Percentiles rank a stretch among this genome's conserved stretches.
Evolutionary conservation across 2,329 filamentous ascomycete species (phyloP).

Genomic region (Penicillium sp.): DNA sequence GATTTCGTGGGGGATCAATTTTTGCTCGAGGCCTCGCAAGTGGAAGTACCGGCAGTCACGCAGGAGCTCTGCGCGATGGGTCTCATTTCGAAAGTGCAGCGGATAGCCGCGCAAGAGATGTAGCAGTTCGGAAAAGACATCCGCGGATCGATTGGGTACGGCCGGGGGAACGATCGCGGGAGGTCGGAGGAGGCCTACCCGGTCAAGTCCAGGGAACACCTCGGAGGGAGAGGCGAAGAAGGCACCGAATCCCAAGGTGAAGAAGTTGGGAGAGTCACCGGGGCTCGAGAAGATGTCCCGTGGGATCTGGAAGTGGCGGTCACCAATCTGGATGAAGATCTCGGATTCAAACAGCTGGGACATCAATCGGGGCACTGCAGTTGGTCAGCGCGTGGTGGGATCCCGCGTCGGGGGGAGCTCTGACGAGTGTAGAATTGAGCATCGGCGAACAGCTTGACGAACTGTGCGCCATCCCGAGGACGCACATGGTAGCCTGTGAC

Average conservation of each 20-base stretch:
- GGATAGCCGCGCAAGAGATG: slow-evolving; percentile 82
- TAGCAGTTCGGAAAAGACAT: slow-evolving; percentile 78
- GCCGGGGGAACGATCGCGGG: slow-evolving; percentile 81
- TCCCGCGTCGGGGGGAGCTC: slow-evolving; percentile 26
- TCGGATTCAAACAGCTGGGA: slow-evolving; percentile 88
- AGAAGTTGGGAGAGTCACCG: slow-evolving; percentile 94
- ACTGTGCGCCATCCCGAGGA: slow-evolving; percentile 79
- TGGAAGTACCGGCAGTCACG: slow-evolving; percentile 91
- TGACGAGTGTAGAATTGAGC: slow-evolving; percentile 88
- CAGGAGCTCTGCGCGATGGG: slow-evolving; percentile 73
- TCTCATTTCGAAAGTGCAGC: slow-evolving; percentile 69
- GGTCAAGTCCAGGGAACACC: slow-evolving; percentile 80
- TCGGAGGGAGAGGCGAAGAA: slow-evolving; percentile 81
- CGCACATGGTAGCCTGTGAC: slow-evolving; percentile 71
- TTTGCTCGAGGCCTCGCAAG: slow-evolving; percentile 86
- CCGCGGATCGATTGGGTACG: slow-evolving; percentile 77
- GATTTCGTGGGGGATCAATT: slow-evolving; percentile 73
- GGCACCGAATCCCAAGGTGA: slow-evolving; percentile 82
- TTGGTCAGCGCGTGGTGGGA: slow-evolving; percentile 1
- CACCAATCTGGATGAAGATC: slow-evolving; percentile 88
- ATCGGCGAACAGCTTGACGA: slow-evolving; percentile 89
- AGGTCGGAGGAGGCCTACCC: slow-evolving; percentile 75
- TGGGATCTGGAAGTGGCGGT: slow-evolving; percentile 83
- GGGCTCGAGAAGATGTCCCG: slow-evolving; percentile 81
- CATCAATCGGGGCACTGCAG: slow-evolving; percentile 76